Evolutionary conservation across 805 yeast species (phyloP).

Genomic region (Saccharomyces jurei): DNA sequence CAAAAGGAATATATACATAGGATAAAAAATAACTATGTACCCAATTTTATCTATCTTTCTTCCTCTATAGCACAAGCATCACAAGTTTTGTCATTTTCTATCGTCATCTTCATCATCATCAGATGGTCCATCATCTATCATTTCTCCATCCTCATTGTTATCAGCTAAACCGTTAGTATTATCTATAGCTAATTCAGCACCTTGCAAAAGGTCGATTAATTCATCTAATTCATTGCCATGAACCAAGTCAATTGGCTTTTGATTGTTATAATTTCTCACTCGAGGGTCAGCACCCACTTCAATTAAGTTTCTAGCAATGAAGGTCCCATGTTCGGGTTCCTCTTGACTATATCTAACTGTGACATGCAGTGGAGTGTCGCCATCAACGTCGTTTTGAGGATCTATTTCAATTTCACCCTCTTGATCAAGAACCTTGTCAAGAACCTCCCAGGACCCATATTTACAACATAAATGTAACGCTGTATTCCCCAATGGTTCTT

Average conservation of each 20-base stretch:
- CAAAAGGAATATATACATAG: not conserved
- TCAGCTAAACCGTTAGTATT: constrained; percentile 27
- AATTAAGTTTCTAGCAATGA: constrained; percentile 67
- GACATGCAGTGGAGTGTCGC: constrained; percentile 83
- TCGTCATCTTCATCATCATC: constrained; percentile 18
- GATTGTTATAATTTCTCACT: constrained; percentile 49
- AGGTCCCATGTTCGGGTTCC: constrained; percentile 80
- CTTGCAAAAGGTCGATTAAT: constrained; percentile 57
- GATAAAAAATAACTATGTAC: not conserved
- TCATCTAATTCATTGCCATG: constrained; percentile 45
- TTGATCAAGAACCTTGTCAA: constrained; percentile 74
- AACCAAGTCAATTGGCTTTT: constrained; percentile 69
- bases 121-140: constrained; percentile 29
- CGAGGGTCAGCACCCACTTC: constrained; percentile 89
- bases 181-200: constrained; percentile 71
- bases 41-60: not conserved
- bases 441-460: constrained; percentile 77
- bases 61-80: not conserved
- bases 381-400: constrained; percentile 60
- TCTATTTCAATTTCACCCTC: constrained; percentile 84
- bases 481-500: constrained; percentile 71
- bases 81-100: not conserved
- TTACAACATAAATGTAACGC: constrained; percentile 76
- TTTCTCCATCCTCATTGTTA: constrained; percentile 32
- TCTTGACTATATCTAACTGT: constrained; percentile 70